A percentile compares a stretch with the other conserved stretches of the same genome.
Evolutionary conservation across 2,329 filamentous ascomycete genomes (phyloP).

Genomic region (Coleophoma cylindrospora): DNA sequence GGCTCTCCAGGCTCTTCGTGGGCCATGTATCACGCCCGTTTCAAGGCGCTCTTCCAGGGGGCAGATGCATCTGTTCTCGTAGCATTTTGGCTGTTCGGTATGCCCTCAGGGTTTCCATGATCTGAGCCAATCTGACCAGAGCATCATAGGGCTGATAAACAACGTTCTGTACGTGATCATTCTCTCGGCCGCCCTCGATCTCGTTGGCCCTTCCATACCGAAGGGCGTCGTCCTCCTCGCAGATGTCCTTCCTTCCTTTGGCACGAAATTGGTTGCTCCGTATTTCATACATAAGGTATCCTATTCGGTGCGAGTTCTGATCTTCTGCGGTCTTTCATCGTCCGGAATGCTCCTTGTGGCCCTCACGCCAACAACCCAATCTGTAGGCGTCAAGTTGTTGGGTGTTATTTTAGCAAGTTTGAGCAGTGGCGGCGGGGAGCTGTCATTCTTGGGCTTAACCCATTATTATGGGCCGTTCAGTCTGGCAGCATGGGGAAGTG

Average conservation of each 20-base stretch:
- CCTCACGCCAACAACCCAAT: constrained; percentile 61
- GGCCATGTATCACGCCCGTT: constrained; percentile 64
- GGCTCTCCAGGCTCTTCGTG: constrained; percentile 62
- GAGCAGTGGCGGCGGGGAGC: constrained; percentile 80
- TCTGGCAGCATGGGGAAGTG: constrained; percentile 86
- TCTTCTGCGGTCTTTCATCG: constrained; percentile 73
- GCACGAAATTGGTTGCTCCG: constrained; percentile 81
- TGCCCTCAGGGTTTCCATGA: constrained; percentile 11
- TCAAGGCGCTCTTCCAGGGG: constrained; percentile 58
- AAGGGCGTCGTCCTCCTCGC: constrained; percentile 91
- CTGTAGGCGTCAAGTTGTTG: constrained; percentile 70
- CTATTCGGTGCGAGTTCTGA: constrained; percentile 68
- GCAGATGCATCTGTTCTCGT: constrained; percentile 66
- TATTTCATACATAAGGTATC: constrained; percentile 91
- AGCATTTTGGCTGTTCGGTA: constrained; percentile 95
- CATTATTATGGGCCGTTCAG: constrained; percentile 89
- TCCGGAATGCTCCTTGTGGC: constrained; percentile 86
- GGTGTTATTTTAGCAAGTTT: constrained; percentile 84
- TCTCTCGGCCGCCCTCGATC: constrained; percentile 88
- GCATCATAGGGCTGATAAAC: constrained; percentile 73
- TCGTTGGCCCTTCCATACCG: constrained; percentile 80
- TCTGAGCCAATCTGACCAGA: constrained; percentile 1
- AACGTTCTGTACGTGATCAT: constrained; percentile 98
- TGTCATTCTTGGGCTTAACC: constrained; percentile 86
- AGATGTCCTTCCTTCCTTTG: constrained; percentile 85